Percentiles rank a stretch among this genome's conserved stretches.
Conservation (phyloP, 202 grass and related monocot species). For the Schoenoplectus tabernaemontani region DNA sequence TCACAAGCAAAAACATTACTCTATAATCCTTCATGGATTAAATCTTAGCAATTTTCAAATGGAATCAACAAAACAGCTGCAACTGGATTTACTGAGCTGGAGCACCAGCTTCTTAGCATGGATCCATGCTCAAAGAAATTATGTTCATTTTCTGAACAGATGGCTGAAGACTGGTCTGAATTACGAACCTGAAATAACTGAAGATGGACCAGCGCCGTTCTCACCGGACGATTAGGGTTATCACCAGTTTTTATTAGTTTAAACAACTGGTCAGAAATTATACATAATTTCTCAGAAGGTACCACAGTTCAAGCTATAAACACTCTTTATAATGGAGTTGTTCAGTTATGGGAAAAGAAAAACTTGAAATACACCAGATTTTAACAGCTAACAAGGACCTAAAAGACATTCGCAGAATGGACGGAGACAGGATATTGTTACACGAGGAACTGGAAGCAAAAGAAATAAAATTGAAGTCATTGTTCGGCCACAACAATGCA, state of each 20-base stretch:
- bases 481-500: conserved; percentile 18
- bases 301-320: conserved; percentile 29
- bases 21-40: conserved; percentile 5
- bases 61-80: conserved; percentile 30
- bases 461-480: conserved; percentile 35
- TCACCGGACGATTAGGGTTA: conserved; percentile 56
- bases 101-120: conserved; percentile 35
- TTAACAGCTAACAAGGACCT: conserved; percentile 37
- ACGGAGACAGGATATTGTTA: conserved; percentile 30
- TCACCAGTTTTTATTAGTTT: conserved; percentile 52
- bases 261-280: conserved; percentile 40
- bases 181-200: conserved; percentile 54
- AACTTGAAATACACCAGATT: conserved; percentile 30
- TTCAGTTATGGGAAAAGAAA: conserved; percentile 38
- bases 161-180: conserved; percentile 61
- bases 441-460: conserved; percentile 27
- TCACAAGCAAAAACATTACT: conserved; percentile 43
- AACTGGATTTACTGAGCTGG: conserved; percentile 40
- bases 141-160: conserved; percentile 36
- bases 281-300: conserved; percentile 29
- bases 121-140: conserved; percentile 51
- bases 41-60: conserved; percentile 39
- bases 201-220: conserved; percentile 50
- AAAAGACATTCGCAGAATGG: conserved; percentile 36
- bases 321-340: conserved; percentile 34